Base-by-base conservation (phyloP, 2,329 filamentous ascomycete genomes). In the Beauveria sp. region DNA sequence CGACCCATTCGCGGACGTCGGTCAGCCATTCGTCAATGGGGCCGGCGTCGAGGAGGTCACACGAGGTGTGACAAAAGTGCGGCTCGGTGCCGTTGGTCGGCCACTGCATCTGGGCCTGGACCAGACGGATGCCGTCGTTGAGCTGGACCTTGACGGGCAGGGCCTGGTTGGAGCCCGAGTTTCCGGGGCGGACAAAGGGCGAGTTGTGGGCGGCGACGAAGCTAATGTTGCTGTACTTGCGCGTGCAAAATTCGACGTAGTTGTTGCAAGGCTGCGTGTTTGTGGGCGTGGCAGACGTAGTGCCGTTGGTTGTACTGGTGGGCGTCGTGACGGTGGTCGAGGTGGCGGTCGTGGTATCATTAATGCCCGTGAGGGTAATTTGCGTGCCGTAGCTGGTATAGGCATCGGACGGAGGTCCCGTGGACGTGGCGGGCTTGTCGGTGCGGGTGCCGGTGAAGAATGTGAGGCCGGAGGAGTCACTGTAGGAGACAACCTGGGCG, bases 41-140 rank as follows among this genome's bases (percentile, higher is more conserved):
- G 0, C 93, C 93, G 2, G 84, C 90, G 67, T 96, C 87, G 38
- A 96, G 82, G 3, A 96, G 77, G 66, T 91, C 84, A 74, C 93
- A 97, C 51, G 83, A 86, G 1, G 89, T 90, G 73, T 97, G 93
- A 74, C 93, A 97, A 68, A 95, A 91, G 73, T 91, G 89, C 51
- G 83, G 83, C 28, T 71, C 74, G 1, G 77, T 77, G 43, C 72
- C 75, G 66, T 82, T 79, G 24, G 65, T 67, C 1, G 81, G 79
- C 72, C 78, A 86, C 63, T 86, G 85, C 58, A 87, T 86, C 71
- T 87, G 85, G 3, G 74, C 85, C 69, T 87, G 85, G 38, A 87
- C 71, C 65, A 87, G 81, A 26, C 85, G 84, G 43, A 89, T 76
- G 34, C 91, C 91, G 69, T 96, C 91, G 70, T 95, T 83, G 64